Conservation (phyloP, 169 alveolate genomes). For the Cryptosporidium sp. region DNA sequence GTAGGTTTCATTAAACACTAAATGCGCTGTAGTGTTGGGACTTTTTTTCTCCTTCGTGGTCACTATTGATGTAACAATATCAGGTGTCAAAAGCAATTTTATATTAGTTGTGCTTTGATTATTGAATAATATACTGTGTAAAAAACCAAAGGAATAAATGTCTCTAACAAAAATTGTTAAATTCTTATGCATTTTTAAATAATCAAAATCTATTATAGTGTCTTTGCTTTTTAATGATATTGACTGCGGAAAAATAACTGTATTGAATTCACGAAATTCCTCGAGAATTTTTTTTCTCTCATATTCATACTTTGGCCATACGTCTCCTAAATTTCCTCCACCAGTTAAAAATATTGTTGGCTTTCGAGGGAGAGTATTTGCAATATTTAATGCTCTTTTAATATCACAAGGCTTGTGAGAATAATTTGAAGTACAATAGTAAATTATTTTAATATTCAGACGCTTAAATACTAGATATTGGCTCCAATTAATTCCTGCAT, state of each 20-base stretch:
- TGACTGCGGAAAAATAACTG: conserved; percentile 73
- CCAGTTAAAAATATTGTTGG: conserved; percentile 71
- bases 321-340: conserved; percentile 75
- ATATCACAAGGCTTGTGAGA: conserved; percentile 43
- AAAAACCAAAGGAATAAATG: conserved; percentile 29
- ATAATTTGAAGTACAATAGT: conserved; percentile 63
- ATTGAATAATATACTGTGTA: neutral
- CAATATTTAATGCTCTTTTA: conserved; percentile 31
- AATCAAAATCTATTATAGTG: neutral
- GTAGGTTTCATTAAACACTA: neutral
- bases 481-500: conserved; percentile 76
- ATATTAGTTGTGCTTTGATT: conserved; percentile 3
- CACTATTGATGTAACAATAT: conserved; percentile 42
- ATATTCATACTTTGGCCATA: conserved; percentile 67
- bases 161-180: conserved; percentile 52
- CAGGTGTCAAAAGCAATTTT: conserved; percentile 47
- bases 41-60: neutral
- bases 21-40: neutral
- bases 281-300: conserved; percentile 50
- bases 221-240: conserved; percentile 7
- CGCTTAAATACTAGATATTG: conserved; percentile 30
- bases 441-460: conserved; percentile 36
- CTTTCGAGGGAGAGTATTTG: conserved; percentile 6
- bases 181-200: conserved; percentile 6
- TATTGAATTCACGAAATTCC: conserved; percentile 35